Evolutionary conservation across 2,329 filamentous ascomycete genomes (phyloP).

Genomic region (Diaporthe ilicicola): DNA sequence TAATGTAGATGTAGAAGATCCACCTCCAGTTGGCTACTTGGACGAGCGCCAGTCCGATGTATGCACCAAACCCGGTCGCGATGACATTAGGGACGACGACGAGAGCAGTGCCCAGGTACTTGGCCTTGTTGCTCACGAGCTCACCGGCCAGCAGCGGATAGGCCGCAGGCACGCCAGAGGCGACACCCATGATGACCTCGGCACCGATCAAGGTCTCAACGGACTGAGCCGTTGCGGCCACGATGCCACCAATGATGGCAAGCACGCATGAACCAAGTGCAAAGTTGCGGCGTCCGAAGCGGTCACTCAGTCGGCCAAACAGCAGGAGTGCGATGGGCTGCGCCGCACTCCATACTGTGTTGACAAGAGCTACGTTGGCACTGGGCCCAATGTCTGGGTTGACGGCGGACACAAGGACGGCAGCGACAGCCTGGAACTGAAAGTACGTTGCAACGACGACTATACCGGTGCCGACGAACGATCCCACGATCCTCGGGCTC

Average conservation of each 20-base stretch:
- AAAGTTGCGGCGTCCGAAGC: conserved; percentile 51
- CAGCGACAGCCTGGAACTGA: no score
- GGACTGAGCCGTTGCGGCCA: conserved; percentile 46
- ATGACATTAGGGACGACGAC: conserved; percentile 44
- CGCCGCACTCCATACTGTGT: no score
- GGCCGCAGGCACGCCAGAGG: conserved; percentile 46
- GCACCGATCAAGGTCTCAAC: conserved; percentile 48
- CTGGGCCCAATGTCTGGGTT: no score
- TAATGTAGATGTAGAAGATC: conserved; percentile 53
- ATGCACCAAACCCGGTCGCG: no score
- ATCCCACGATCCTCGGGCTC: no score
- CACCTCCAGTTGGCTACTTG: conserved; percentile 44
- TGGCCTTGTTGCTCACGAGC: conserved; percentile 53
- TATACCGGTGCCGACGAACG: no score
- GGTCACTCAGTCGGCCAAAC: conserved; percentile 48
- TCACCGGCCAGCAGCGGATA: conserved; percentile 49
- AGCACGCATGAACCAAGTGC: conserved; percentile 49
- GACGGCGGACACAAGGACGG: no score
- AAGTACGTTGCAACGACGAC: no score
- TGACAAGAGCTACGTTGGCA: no score
- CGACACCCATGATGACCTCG: conserved; percentile 46
- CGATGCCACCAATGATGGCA: conserved; percentile 46
- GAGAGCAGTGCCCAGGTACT: conserved; percentile 44
- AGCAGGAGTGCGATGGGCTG: no score
- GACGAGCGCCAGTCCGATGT: no score